A percentile compares a stretch with the other conserved stretches of the same genome.
Evolutionary conservation across 2,329 filamentous ascomycete species (phyloP).

Genomic region (Gyromitra esculenta): DNA sequence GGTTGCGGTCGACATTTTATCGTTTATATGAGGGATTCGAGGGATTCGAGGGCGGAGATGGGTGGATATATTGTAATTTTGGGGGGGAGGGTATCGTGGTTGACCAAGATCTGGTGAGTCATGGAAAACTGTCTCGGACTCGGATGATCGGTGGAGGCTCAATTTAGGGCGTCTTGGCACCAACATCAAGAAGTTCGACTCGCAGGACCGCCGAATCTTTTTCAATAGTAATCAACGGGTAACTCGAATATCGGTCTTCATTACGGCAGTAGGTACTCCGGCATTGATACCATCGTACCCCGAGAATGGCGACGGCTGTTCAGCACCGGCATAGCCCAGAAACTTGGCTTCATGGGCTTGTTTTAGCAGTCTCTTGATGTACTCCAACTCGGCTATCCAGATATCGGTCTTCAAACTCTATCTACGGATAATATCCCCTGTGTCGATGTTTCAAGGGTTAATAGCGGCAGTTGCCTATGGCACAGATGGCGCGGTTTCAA

Average conservation of each 20-base stretch:
- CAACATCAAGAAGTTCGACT: not conserved
- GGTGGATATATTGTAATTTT: not conserved
- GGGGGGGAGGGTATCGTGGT: not conserved
- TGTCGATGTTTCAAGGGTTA: not conserved
- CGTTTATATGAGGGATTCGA: not conserved
- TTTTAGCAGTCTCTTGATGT: not conserved
- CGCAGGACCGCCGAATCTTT: not conserved
- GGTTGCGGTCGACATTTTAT: conserved; percentile 24
- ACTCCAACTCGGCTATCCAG: not conserved
- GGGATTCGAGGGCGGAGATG: not conserved
- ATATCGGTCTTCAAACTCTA: not conserved
- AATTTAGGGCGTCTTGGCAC: not conserved
- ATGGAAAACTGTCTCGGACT: conserved; percentile 4
- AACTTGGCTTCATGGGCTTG: not conserved
- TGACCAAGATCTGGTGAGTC: not conserved
- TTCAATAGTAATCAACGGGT: not conserved
- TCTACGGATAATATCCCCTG: not conserved
- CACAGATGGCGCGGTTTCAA: not conserved
- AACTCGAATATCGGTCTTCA: not conserved
- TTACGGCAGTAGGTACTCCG: not conserved
- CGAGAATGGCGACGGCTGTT: not conserved
- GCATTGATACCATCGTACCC: not conserved
- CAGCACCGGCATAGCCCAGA: not conserved
- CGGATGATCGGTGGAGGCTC: not conserved
- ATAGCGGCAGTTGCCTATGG: not conserved